Base-by-base conservation (phyloP, 805 yeast species). In the Wickerhamomyces kurtzmanii region DNA sequence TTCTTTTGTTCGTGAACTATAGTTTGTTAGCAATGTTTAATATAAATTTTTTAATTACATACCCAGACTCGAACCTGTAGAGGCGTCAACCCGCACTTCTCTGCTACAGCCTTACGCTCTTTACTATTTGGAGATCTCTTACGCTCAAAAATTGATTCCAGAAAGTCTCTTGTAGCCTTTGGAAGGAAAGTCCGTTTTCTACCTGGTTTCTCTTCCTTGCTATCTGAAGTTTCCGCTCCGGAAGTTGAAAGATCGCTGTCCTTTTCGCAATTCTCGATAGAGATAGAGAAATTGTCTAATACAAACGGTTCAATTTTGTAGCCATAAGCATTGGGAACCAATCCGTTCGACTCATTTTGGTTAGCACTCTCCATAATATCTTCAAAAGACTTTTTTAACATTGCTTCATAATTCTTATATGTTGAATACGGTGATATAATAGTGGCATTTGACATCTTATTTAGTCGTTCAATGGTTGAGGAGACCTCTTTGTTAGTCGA, bases 11-110 rank as follows among this genome's bases (percentile, higher is more conserved):
- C 2, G 54, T 49, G 26, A 54, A 53, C 53, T 46, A 26, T 18
- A 11, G 7, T 8, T 5, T 18, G 28, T 13, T 11, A 20, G 22
- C 8, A 26, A 5, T 17, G 4, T 6, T 18, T 7, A 12, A 5
- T 18, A 8, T 15, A 4, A 26, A 19, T 11, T n/a, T n/a, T 8
- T 8, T 6, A 26, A 8, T 18, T 31, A 47, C 54, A 21, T 42
- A 49, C 55, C 60, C 60, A 53, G 3, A 51, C 54, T 7, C 59
- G 38, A 3, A 55, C 55, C 33, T 53, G 58, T 4, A 43, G 29
- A 2, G 47, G 42, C 2, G 50, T 37, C 6, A 53, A 26, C 2
- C 45, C 46, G 28, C 51, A 46, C 26, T 39, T 43, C 14, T 45
- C 40, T 2, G 57, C 56, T 13, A 55, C 45, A 5, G 42, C 19